phyloP scores from a whole-genome alignment of 306 rosid genomes.

The Lathyrus oleraceus region DNA sequence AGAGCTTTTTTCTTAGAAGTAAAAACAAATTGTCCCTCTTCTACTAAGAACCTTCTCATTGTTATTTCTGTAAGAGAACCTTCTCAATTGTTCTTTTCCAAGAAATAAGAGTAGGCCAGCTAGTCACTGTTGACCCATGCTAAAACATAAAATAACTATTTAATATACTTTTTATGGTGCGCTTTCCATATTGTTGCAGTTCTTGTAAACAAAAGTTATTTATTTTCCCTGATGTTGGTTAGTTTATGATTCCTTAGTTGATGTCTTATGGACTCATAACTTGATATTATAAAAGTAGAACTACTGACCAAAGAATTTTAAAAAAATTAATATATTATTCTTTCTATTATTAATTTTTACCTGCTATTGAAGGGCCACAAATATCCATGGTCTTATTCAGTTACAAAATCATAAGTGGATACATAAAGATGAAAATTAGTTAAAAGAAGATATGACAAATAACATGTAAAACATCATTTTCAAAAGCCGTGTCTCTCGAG shows the following conservation, averaged over 20 bases:
- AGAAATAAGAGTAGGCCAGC: too few species aligned
- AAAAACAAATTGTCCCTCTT: background rate
- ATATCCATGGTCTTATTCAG: background rate
- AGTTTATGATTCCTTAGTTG: too few species aligned
- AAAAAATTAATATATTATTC: too few species aligned
- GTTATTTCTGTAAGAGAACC: background rate
- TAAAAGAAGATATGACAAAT: background rate
- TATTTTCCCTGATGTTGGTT: too few species aligned
- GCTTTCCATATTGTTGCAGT: background rate
- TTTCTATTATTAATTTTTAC: too few species aligned
- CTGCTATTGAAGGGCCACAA: too few species aligned
- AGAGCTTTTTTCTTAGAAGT: background rate
- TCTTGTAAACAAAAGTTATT: background rate
- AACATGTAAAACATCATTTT: conserved; percentile 1
- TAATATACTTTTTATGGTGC: background rate
- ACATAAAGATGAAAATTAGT: background rate
- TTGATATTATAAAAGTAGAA: too few species aligned
- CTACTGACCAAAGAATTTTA: too few species aligned
- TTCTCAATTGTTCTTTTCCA: too few species aligned
- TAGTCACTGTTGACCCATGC: too few species aligned
- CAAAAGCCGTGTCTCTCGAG: background rate
- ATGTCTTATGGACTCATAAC: too few species aligned
- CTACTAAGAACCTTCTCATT: background rate
- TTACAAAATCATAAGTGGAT: conserved; percentile 16
- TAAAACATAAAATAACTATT: too few species aligned